Evolutionary conservation across 1,139 yeast genomes (phyloP).

Genomic region (Geotrichum europaeum): DNA sequence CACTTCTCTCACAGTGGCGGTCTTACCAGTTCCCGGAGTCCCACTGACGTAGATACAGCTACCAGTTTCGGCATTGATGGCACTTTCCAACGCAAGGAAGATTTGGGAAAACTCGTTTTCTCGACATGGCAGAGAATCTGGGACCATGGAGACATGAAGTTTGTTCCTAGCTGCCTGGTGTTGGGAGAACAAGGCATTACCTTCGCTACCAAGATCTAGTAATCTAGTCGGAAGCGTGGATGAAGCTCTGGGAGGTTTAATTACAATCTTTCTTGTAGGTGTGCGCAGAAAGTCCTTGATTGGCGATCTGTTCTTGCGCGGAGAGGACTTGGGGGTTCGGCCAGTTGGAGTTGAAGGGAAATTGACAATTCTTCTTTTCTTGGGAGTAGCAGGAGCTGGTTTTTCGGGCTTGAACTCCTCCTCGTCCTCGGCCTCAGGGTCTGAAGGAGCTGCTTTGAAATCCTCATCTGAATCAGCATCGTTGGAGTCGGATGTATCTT

Average conservation of each 20-base stretch:
- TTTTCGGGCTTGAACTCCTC: slow-evolving; percentile 6
- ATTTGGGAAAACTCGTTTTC: slow-evolving; percentile 79
- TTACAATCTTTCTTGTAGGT: slow-evolving; percentile 12
- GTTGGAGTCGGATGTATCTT: not conserved
- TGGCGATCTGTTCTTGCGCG: slow-evolving; percentile 10
- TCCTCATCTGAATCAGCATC: slow-evolving; percentile 6
- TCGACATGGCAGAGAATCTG: slow-evolving; percentile 74
- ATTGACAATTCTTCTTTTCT: slow-evolving; percentile 4
- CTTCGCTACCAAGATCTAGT: not conserved
- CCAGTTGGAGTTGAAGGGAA: slow-evolving; percentile 5
- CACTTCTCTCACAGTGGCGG: slow-evolving; percentile 88
- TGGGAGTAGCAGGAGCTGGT: slow-evolving; percentile 10
- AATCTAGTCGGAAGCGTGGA: not conserved
- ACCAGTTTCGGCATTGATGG: slow-evolving; percentile 68
- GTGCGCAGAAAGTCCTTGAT: slow-evolving; percentile 14
- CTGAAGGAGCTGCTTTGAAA: not conserved
- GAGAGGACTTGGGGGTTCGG: slow-evolving; percentile 4
- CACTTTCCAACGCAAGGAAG: slow-evolving; percentile 64
- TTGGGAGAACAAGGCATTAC: not conserved
- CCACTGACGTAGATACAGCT: slow-evolving; percentile 89
- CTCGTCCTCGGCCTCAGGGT: slow-evolving; percentile 1
- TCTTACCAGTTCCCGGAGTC: slow-evolving; percentile 97
- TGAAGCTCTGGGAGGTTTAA: slow-evolving; percentile 10
- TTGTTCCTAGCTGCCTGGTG: slow-evolving; percentile 43
- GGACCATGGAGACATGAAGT: slow-evolving; percentile 59